These are phyloP conservation scores for Aspergillus ibericus DNA, from an alignment of 2,329 filamentous ascomycete genomes.

Conservation along the genomic window DNA sequence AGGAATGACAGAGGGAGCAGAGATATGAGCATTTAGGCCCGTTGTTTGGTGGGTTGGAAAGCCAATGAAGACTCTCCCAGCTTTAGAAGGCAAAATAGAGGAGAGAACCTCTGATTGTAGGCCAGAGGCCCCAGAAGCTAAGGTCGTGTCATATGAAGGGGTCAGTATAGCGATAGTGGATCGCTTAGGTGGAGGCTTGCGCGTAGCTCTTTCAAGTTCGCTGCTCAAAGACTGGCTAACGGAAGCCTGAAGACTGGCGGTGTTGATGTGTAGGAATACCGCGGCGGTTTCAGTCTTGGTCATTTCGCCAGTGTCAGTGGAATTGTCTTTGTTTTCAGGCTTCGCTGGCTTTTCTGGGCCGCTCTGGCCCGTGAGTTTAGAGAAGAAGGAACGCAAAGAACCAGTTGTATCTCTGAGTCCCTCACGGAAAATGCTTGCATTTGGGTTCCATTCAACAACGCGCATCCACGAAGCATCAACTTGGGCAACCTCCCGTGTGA, in stretches of 20 bases:
- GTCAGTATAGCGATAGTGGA: constrained; percentile 86
- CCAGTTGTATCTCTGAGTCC: constrained; percentile 49
- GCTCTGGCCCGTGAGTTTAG: constrained; percentile 65
- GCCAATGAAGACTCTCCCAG: constrained; percentile 92
- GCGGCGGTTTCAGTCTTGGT: constrained; percentile 69
- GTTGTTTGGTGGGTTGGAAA: constrained; percentile 98
- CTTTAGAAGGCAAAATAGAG: constrained; percentile 84
- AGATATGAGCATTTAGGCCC: constrained; percentile 88
- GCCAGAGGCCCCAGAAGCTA: constrained; percentile 61
- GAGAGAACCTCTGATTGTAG: constrained; percentile 71
- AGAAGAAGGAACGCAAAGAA: constrained; percentile 77
- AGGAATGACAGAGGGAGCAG: constrained; percentile 91
- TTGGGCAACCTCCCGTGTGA: constrained; percentile 83
- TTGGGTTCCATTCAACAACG: constrained; percentile 78
- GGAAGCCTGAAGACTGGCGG: constrained; percentile 75
- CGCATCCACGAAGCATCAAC: constrained; percentile 91
- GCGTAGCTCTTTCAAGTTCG: constrained; percentile 92
- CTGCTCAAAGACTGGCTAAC: constrained; percentile 71
- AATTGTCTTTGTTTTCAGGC: constrained; percentile 57
- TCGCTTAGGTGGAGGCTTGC: constrained; percentile 88
- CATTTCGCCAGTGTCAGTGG: constrained; percentile 69
- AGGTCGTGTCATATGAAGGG: constrained; percentile 80
- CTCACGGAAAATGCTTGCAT: constrained; percentile 43
- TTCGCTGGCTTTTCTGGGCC: constrained; percentile 40
- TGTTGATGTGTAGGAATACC: constrained; percentile 86